phyloP scores from a whole-genome alignment of 805 yeast genomes.

The Candida germanica region DNA sequence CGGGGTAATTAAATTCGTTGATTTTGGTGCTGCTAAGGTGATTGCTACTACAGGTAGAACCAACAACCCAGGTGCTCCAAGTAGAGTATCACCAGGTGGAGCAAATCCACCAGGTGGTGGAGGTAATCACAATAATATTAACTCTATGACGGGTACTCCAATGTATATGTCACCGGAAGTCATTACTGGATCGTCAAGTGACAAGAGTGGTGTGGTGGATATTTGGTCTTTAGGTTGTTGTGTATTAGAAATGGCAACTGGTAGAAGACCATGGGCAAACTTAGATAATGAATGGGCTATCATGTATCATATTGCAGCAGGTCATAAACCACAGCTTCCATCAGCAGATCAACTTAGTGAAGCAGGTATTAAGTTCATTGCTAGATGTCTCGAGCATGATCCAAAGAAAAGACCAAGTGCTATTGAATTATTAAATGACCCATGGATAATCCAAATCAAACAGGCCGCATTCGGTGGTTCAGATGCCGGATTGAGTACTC shows the following conservation, averaged over 20 bases:
- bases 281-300: slow-evolving; percentile 97
- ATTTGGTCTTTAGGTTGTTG: slow-evolving; percentile 98
- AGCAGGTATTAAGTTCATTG: slow-evolving; percentile 68
- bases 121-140: slow-evolving; percentile 29
- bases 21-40: slow-evolving; percentile 96
- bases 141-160: slow-evolving; percentile 84
- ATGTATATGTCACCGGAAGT: slow-evolving; percentile 99
- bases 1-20: slow-evolving; percentile 93
- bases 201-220: slow-evolving; percentile 67
- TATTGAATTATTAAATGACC: slow-evolving; percentile 78
- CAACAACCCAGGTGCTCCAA: slow-evolving; percentile 22
- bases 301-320: slow-evolving; percentile 97
- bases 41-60: slow-evolving; percentile 60
- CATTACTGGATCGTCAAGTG: slow-evolving; percentile 69
- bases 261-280: slow-evolving; percentile 94
- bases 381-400: slow-evolving; percentile 76
- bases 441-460: slow-evolving; percentile 79
- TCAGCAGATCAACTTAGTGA: slow-evolving; percentile 70
- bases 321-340: slow-evolving; percentile 87
- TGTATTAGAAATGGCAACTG: slow-evolving; percentile 94
- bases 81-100: too few species aligned
- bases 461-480: slow-evolving; percentile 59
- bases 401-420: slow-evolving; percentile 82
- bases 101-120: slow-evolving; percentile 14
- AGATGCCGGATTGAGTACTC: slow-evolving; percentile 32